Evolutionary conservation across 202 grass and related monocot genomes (phyloP).

Genomic region (Zizania palustris): DNA sequence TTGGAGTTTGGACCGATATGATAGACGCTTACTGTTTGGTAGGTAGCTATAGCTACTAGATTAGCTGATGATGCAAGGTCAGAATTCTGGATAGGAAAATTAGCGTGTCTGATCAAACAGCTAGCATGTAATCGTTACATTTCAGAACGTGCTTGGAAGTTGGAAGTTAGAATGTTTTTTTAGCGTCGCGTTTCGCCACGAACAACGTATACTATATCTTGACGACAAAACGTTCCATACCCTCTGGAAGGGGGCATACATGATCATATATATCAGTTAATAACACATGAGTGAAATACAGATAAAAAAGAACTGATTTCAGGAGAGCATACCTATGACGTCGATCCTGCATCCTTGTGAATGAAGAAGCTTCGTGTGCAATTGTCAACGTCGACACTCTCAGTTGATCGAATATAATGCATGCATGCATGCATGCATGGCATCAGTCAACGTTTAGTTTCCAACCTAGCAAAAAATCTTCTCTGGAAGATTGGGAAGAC

Average conservation of each 20-base stretch:
- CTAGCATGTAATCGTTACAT: not conserved
- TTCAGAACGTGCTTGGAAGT: slow-evolving; percentile 26
- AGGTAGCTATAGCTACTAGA: not conserved
- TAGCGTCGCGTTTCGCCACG: not conserved
- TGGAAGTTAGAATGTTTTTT: not conserved
- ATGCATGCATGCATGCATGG: slow-evolving; percentile 7
- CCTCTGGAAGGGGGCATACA: not conserved
- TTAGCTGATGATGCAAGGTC: slow-evolving; percentile 21
- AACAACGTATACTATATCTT: slow-evolving; percentile 37
- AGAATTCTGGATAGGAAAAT: slow-evolving; percentile 28
- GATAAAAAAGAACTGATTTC: too few relatives aligned
- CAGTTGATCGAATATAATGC: too few relatives aligned
- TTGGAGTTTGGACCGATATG: not conserved
- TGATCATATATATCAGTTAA: not conserved
- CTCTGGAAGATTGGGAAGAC: slow-evolving; percentile 14
- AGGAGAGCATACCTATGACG: too few relatives aligned
- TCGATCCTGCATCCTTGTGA: not conserved
- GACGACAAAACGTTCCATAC: slow-evolving; percentile 7
- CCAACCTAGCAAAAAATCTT: slow-evolving; percentile 17
- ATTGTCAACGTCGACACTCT: slow-evolving; percentile 12
- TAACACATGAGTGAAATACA: too few relatives aligned
- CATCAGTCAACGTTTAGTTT: slow-evolving; percentile 45
- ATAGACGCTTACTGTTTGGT: slow-evolving; percentile 13
- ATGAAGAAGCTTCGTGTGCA: slow-evolving; percentile 12
- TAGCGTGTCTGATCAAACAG: slow-evolving; percentile 2